A percentile compares a stretch with the other conserved stretches of the same genome.
phyloP scores from a whole-genome alignment of 306 rosid genomes.

The Chamaecrista fasciculata region DNA sequence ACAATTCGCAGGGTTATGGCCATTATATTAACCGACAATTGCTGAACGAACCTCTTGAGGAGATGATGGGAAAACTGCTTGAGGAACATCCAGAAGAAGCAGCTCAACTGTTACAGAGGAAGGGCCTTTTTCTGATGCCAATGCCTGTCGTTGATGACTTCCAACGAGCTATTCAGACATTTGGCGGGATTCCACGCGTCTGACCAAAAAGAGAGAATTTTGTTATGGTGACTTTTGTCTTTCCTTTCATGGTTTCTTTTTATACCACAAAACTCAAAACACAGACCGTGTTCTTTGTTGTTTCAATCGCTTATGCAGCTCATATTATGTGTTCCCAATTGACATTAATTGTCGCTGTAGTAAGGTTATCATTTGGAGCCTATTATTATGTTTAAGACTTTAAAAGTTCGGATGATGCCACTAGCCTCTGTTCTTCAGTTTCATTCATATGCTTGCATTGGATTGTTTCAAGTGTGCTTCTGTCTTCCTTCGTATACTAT shows the following conservation, averaged over 20 bases:
- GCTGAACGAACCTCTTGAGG: conserved; percentile 81
- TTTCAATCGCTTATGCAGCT: conserved; percentile 15
- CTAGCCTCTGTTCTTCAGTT: neutral
- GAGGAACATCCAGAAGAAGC: conserved; percentile 65
- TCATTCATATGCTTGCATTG: neutral
- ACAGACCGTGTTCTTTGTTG: neutral
- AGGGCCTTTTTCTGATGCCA: conserved; percentile 73
- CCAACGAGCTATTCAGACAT: conserved; percentile 29
- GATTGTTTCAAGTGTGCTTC: too few species aligned
- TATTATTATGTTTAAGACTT: too few species aligned
- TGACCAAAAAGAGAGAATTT: neutral
- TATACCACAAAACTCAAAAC: neutral
- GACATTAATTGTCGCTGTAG: neutral
- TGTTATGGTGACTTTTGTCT: neutral
- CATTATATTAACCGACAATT: conserved; percentile 63
- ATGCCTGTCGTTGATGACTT: conserved; percentile 48
- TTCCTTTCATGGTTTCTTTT: neutral
- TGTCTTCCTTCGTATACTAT: too few species aligned
- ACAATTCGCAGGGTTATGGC: conserved; percentile 68
- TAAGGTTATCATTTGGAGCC: neutral
- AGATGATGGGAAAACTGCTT: conserved; percentile 78
- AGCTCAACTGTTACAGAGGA: conserved; percentile 58
- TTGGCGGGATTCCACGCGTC: conserved; percentile 21
- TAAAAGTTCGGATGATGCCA: neutral
- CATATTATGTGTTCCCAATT: neutral